A percentile compares a stretch with the other conserved stretches of the same genome.
phyloP scores from a whole-genome alignment of 2,329 filamentous ascomycete species.

The Cladosporium colombiae region DNA sequence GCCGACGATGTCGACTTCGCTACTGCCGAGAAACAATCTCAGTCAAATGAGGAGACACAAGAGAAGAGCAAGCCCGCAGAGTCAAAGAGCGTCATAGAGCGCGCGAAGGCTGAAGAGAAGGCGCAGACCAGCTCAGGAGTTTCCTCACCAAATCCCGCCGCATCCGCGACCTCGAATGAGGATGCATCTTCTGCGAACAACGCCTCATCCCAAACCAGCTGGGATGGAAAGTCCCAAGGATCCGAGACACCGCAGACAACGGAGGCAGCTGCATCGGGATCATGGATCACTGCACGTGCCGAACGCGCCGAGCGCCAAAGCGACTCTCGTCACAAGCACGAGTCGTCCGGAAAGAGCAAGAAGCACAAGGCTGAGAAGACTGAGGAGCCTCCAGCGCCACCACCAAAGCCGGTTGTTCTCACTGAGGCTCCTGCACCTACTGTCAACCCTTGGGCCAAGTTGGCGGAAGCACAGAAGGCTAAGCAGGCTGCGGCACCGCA shows the following conservation, averaged over 20 bases:
- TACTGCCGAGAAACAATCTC: conserved; percentile 38
- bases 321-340: conserved; percentile 24
- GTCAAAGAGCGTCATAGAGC: conserved; percentile 33
- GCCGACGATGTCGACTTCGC: conserved; percentile 52
- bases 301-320: conserved; percentile 37
- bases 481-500: conserved; percentile 45
- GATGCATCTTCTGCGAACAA: conserved; percentile 64
- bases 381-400: conserved; percentile 29
- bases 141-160: conserved; percentile 57
- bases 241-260: conserved; percentile 51
- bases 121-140: conserved; percentile 33
- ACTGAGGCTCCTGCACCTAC: conserved; percentile 78
- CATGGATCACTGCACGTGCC: conserved; percentile 59
- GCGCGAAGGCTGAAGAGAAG: conserved; percentile 34
- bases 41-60: conserved; percentile 29
- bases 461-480: conserved; percentile 65
- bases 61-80: conserved; percentile 32
- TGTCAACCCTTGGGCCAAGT: conserved; percentile 86
- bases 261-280: conserved; percentile 11
- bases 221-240: conserved; percentile 66
- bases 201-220: conserved; percentile 62
- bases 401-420: conserved; percentile 59
- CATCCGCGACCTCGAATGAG: conserved; percentile 60
- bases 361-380: conserved; percentile 30
- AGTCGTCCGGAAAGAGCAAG: conserved; percentile 20